Evolutionary conservation across 257 asterid species (phyloP).

Genomic region (Solanum piurae): DNA sequence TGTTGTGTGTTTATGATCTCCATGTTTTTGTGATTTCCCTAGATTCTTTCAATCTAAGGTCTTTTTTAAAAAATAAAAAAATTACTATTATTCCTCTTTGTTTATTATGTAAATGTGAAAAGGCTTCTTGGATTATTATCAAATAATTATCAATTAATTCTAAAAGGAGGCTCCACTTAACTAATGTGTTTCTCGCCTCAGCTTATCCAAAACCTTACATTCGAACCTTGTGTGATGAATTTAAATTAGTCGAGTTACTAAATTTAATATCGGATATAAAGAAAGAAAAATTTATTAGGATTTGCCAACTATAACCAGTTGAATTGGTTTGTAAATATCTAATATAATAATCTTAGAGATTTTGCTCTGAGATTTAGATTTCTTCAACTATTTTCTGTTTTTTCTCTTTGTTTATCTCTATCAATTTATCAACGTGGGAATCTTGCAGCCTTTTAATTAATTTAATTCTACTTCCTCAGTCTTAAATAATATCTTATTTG

Average conservation of each 20-base stretch:
- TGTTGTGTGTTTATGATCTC: background rate
- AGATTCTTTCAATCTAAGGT: background rate
- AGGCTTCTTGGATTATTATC: background rate
- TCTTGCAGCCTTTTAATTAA: background rate
- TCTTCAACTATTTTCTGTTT: background rate
- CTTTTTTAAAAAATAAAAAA: background rate
- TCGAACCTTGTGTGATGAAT: accelerated
- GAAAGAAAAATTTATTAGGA: background rate
- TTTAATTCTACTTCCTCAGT: background rate
- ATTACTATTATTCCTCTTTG: background rate
- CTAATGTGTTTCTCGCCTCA: background rate
- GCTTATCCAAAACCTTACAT: accelerated
- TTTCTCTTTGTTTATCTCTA: background rate
- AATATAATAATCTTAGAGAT: background rate
- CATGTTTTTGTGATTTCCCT: background rate
- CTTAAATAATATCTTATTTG: background rate
- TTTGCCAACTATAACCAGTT: background rate
- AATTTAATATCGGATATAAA: background rate
- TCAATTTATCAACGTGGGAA: background rate
- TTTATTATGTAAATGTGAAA: background rate
- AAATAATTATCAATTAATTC: background rate
- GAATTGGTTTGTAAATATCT: background rate
- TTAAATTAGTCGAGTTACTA: background rate
- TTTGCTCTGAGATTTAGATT: background rate
- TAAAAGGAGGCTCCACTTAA: background rate